Conservation (phyloP, 306 rosid species). For the Begonia loranthoides region DNA sequence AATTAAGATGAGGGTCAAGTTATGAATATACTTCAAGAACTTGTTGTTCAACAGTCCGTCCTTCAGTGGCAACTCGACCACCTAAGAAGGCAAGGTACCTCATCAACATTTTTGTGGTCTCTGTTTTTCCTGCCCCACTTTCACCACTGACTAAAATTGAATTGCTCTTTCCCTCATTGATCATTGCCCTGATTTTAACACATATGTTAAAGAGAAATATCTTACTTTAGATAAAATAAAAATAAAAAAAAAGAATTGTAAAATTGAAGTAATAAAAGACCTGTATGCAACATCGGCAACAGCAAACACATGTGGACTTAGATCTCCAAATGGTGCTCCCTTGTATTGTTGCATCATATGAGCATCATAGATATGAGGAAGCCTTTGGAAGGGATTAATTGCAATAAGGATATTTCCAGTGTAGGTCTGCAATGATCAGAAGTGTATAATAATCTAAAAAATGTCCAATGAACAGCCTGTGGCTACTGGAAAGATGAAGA, state of each 20-base stretch:
- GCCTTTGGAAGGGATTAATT: conserved; percentile 94
- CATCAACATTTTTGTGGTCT: conserved; percentile 99
- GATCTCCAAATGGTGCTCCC: conserved; percentile 95
- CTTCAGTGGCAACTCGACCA: conserved; percentile 90
- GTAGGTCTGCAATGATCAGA: conserved; percentile 55
- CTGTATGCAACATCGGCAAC: conserved; percentile 98
- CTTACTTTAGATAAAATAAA: conserved; percentile 12
- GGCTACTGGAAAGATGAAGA: background rate
- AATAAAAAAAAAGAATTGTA: too few species aligned
- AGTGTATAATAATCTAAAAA: too few species aligned
- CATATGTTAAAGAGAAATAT: conserved; percentile 6
- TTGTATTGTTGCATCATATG: conserved; percentile 99
- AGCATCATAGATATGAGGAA: conserved; percentile 74
- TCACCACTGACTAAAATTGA: conserved; percentile 98
- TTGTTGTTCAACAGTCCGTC: conserved; percentile 96
- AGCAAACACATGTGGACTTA: conserved; percentile 97
- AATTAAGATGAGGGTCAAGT: conserved; percentile 4
- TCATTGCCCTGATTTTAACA: conserved; percentile 69
- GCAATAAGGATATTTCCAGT: conserved; percentile 97
- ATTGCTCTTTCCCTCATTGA: conserved; percentile 81
- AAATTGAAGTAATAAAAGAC: conserved; percentile 19
- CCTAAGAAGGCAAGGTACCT: conserved; percentile 90
- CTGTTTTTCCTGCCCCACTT: conserved; percentile 99
- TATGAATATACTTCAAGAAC: conserved; percentile 78
- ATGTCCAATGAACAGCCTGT: background rate